Evolutionary conservation across 306 rosid species (phyloP), one percentile per base, ranked within the genome.

Genomic region (Quercus mongolica): DNA sequence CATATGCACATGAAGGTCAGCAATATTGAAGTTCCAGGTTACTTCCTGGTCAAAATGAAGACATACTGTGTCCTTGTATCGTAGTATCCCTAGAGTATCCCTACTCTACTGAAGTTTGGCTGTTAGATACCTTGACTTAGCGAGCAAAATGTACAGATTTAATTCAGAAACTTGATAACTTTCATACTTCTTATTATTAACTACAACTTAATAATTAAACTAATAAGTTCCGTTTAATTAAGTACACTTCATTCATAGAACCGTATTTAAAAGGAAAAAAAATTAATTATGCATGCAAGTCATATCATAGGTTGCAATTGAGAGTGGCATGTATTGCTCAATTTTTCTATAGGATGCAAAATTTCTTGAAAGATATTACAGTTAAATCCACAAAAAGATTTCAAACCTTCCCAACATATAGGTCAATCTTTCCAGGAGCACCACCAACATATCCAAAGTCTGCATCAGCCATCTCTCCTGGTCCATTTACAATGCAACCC

Each of bases 391-490:
- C 18, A 21, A 14, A n/a, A 41, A n/a, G 71, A 75, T 17, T 44
- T 18, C 20, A 49, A 73, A 95, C 99, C 99, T 95, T 95, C 65
- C 99, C 99, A 64, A 95, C 99, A 61, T 95, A 95, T 31, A 95
- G 99, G 67, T 95, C 99, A 65, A 95, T 95, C 94, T 93, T 95
- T 74, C 99, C 99, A 0, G 99, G 99, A 71, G 98, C 85, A 63
- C 99, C 99, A 17, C 99, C 99, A 8, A 95, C 99, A 17, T 95
- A 95, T 15, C 99, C 99, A 67, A 95, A 95, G 82, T 95, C 99
- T 35, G 99, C 99, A 87, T 95, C 99, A 30, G 99, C 99, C 99
- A 95, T 95, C 92, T 95, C 99, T 41, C 99, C 99, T 9, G 99
- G 99, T 65, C 99, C 99, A 82, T 95, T 95, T 3, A 95, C 99